A percentile compares a stretch with the other conserved stretches of the same genome.
These are phyloP conservation scores for Saccharum hybrid DNA, from an alignment of 202 grass and related monocot genomes.

Conservation along the genomic window DNA sequence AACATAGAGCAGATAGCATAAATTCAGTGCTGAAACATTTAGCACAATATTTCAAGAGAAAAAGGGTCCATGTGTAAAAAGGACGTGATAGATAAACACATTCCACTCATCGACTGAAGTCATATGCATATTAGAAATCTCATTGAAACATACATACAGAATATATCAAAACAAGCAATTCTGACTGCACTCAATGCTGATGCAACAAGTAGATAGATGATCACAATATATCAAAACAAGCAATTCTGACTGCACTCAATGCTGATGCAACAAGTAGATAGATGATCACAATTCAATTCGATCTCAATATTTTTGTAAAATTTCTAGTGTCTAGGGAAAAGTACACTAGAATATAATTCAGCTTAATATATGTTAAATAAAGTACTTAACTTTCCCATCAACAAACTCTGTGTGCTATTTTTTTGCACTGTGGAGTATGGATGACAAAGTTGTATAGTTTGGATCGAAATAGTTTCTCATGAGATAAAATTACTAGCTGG, in stretches of 20 bases:
- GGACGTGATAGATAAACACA: not conserved
- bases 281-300: not conserved
- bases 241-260: not conserved
- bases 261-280: not conserved
- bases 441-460: not conserved
- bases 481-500: not conserved
- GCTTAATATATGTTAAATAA: not conserved
- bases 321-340: not conserved
- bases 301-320: slow-evolving; percentile 17
- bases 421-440: not conserved
- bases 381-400: not conserved
- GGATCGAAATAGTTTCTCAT: not conserved
- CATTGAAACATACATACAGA: not conserved
- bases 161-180: not conserved
- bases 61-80: not conserved
- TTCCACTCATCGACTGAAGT: not conserved
- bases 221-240: not conserved
- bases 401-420: not conserved
- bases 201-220: not conserved
- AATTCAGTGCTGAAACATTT: not conserved
- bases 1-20: not conserved
- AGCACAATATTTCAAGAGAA: not conserved
- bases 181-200: not conserved
- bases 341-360: not conserved
- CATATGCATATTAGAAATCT: not conserved